Evolutionary conservation across 1,284 basidiomycete genomes (phyloP).

Genomic region (Irpex lacteus): DNA sequence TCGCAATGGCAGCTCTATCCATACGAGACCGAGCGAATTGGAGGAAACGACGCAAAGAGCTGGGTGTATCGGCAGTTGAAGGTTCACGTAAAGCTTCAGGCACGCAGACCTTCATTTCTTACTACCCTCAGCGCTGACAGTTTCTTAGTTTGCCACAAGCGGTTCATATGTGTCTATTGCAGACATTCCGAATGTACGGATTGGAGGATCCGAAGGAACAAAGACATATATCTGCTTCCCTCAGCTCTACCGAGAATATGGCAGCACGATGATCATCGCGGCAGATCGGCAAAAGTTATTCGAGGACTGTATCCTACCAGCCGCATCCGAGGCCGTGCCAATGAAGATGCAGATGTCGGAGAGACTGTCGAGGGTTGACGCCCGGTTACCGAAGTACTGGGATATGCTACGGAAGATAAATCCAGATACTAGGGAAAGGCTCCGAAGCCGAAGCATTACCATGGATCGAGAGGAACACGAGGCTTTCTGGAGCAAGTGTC

Average conservation of each 20-base stretch:
- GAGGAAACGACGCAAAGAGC: not conserved
- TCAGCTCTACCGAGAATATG: not conserved
- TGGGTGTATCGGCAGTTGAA: not conserved
- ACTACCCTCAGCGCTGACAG: not conserved
- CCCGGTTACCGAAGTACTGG: not conserved
- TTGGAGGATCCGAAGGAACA: not conserved
- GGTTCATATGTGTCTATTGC: not conserved
- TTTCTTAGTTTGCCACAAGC: too few relatives aligned
- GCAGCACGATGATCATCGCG: not conserved
- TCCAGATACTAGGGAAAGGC: not conserved
- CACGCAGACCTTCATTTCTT: not conserved
- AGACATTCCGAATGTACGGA: not conserved
- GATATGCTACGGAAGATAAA: not conserved
- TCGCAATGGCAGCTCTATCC: not conserved
- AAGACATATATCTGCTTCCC: not conserved
- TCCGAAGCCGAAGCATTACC: not conserved
- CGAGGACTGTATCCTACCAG: not conserved
- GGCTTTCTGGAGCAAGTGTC: not conserved
- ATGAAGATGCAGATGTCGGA: not conserved
- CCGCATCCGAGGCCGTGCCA: not conserved
- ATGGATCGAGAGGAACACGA: not conserved
- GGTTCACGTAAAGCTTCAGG: not conserved
- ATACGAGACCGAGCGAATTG: not conserved
- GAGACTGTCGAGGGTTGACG: not conserved
- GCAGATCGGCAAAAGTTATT: not conserved